phyloP scores from a whole-genome alignment of 2,329 filamentous ascomycete species.

The Fusarium palustre region DNA sequence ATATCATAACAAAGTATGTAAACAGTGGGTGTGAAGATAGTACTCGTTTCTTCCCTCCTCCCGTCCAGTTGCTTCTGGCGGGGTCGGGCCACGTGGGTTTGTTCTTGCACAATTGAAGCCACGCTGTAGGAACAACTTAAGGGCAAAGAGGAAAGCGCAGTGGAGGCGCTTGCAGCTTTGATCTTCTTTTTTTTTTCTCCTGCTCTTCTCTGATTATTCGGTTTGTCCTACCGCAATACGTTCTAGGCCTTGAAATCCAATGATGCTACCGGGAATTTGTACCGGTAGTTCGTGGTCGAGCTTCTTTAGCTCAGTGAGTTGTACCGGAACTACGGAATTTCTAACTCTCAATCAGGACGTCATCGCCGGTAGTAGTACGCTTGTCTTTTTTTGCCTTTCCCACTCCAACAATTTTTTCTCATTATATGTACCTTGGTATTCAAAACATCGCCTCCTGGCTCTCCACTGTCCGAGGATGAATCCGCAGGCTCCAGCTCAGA shows the following conservation, averaged over 20 bases:
- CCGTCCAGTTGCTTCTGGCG: slow-evolving; percentile 12
- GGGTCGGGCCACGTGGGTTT: slow-evolving; percentile 48
- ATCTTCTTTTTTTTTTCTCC: not conserved
- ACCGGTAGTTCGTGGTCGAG: slow-evolving; percentile 23
- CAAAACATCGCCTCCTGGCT: not conserved
- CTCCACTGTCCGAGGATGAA: not conserved
- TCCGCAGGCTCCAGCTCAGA: not conserved
- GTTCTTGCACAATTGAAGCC: slow-evolving; percentile 41
- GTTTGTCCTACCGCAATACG: not conserved
- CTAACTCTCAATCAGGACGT: slow-evolving; percentile 1
- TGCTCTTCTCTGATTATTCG: too few relatives aligned
- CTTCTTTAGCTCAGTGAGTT: slow-evolving; percentile 10
- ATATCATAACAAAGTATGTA: not conserved
- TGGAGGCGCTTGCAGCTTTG: slow-evolving; percentile 35
- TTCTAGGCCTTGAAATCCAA: slow-evolving; percentile 31
- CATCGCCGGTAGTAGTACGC: slow-evolving; percentile 4
- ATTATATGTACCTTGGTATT: too few relatives aligned
- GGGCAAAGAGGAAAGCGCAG: slow-evolving; percentile 40
- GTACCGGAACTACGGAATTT: slow-evolving; percentile 7
- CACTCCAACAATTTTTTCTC: not conserved
- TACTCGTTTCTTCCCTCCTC: not conserved
- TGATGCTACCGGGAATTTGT: slow-evolving; percentile 18
- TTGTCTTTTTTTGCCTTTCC: not conserved
- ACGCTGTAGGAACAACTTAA: slow-evolving; percentile 42
- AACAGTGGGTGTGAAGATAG: slow-evolving; percentile 33